Percentiles rank a stretch among this genome's conserved stretches.
These are phyloP conservation scores for Pneumocystis murina DNA, from an alignment of 1,139 yeast genomes.

Conservation along the genomic window DNA sequence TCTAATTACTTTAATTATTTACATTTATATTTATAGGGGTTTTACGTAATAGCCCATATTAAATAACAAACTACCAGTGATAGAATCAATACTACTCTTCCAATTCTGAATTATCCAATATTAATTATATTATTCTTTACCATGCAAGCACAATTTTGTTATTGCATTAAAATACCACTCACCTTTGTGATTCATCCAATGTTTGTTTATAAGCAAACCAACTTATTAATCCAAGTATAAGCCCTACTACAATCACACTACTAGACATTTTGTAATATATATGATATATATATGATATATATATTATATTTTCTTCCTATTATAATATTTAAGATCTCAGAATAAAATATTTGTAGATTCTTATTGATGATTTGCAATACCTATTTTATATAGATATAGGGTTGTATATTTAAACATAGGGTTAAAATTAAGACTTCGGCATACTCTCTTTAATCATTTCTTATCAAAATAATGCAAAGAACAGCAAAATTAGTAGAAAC, in stretches of 20 bases:
- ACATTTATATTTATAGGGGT: too few species aligned
- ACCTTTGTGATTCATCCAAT: conserved; percentile 37
- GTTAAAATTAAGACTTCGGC: background rate
- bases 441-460: too few species aligned
- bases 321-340: too few species aligned
- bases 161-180: conserved; percentile 11
- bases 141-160: background rate
- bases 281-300: too few species aligned
- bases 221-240: conserved; percentile 45
- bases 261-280: conserved; percentile 30
- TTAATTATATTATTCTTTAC: background rate
- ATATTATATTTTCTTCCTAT: too few species aligned
- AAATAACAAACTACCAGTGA: conserved; percentile 35
- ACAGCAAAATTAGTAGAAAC: background rate
- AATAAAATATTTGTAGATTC: too few species aligned
- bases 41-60: conserved; percentile 50
- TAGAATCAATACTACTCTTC: conserved; percentile 78
- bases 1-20: background rate
- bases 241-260: conserved; percentile 55
- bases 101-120: conserved; percentile 35
- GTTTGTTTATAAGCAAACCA: conserved; percentile 54
- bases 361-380: too few species aligned
- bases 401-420: conserved; percentile 5
- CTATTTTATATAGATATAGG: background rate
- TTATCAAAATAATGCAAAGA: background rate